Percentiles rank a stretch among this genome's conserved stretches.
Evolutionary conservation across 176 grass and related monocot species (phyloP).

Genomic region (Aechmea fasciata): DNA sequence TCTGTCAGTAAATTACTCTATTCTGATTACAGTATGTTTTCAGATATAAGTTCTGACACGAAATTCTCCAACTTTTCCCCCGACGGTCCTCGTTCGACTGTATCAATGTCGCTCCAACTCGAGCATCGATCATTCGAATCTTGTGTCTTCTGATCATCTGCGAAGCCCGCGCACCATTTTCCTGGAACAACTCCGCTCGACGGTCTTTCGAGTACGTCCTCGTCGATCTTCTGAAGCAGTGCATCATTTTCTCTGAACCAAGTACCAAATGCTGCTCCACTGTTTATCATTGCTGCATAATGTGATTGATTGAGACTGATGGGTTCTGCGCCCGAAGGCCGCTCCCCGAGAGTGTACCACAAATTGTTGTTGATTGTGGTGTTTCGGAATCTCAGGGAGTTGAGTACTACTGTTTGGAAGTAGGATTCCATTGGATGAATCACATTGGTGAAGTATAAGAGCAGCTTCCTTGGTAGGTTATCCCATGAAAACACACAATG

Average conservation of each 20-base stretch:
- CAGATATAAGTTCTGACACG: constrained; percentile 15
- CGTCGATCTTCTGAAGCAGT: constrained; percentile 47
- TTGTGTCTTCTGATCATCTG: background rate
- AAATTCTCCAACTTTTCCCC: constrained; percentile 26
- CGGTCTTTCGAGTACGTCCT: constrained; percentile 30
- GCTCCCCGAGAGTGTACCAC: constrained; percentile 16
- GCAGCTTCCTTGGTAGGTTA: constrained; percentile 47
- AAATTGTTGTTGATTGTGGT: constrained; percentile 38
- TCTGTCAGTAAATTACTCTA: no score
- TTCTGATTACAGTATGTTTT: no score
- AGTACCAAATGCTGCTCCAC: constrained; percentile 41
- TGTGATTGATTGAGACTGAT: constrained; percentile 9
- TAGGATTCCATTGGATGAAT: constrained; percentile 34
- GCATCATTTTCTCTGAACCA: constrained; percentile 31
- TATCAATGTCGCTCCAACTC: constrained; percentile 28
- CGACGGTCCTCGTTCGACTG: constrained; percentile 16
- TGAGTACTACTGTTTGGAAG: constrained; percentile 53
- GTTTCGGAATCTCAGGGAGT: constrained; percentile 39
- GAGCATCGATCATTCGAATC: constrained; percentile 20
- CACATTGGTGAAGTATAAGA: constrained; percentile 56
- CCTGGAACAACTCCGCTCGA: constrained; percentile 34
- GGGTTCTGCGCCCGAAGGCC: background rate
- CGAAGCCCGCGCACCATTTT: constrained; percentile 32
- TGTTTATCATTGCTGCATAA: constrained; percentile 30
- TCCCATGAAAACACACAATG: constrained; percentile 42